phyloP scores from a whole-genome alignment of 495 filamentous ascomycete species.

The Penicillium salamii region DNA sequence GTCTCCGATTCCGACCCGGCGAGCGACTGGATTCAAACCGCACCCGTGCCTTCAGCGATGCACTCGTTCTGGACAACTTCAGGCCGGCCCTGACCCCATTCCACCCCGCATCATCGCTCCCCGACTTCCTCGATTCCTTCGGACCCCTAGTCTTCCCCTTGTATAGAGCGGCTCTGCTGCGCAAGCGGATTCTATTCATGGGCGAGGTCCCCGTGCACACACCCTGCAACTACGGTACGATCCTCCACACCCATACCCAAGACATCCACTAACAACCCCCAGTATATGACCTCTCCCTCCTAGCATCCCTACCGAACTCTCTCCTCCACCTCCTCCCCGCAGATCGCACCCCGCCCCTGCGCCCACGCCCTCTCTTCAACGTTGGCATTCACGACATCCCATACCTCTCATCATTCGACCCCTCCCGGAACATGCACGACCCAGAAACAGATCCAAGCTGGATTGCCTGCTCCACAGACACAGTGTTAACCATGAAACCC shows the following conservation, averaged over 20 bases:
- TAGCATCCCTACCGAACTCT: conserved; percentile 72
- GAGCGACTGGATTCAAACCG: conserved; percentile 35
- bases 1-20: conserved; percentile 42
- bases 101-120: conserved; percentile 83
- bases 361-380: conserved; percentile 82
- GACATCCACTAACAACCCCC: conserved; percentile 9
- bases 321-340: conserved; percentile 57
- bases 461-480: conserved; percentile 95
- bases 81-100: conserved; percentile 71
- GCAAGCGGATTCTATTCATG: conserved; percentile 85
- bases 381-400: conserved; percentile 92
- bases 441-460: conserved; percentile 64
- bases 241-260: neutral
- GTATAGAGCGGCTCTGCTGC: conserved; percentile 80
- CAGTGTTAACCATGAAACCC: conserved; percentile 78
- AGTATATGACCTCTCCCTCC: conserved; percentile 93
- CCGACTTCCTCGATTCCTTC: conserved; percentile 72
- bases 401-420: conserved; percentile 53
- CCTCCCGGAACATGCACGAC: conserved; percentile 14
- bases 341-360: conserved; percentile 46
- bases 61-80: conserved; percentile 55
- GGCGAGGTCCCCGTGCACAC: conserved; percentile 78
- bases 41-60: conserved; percentile 42
- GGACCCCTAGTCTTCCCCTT: conserved; percentile 90
- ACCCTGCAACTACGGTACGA: conserved; percentile 82